Percentiles rank a stretch among this genome's conserved stretches.
Evolutionary conservation across 768 basidiomycete species (phyloP).

Genomic region (Steccherinum ochraceum): DNA sequence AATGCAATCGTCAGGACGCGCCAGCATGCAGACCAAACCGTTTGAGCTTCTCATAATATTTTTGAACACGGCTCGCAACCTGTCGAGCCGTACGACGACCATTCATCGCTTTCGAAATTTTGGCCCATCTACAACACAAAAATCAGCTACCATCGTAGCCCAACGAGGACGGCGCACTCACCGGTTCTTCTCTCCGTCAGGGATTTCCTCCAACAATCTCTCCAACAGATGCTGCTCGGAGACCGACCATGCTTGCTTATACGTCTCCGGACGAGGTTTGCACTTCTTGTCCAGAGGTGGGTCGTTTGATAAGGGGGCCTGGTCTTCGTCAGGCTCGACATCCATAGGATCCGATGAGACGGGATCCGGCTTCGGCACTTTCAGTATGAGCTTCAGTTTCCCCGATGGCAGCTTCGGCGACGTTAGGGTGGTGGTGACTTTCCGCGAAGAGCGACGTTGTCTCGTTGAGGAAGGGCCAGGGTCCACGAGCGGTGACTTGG

Average conservation of each 20-base stretch:
- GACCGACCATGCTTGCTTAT: slow-evolving; percentile 74
- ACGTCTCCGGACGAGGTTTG: slow-evolving; percentile 62
- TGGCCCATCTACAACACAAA: slow-evolving; percentile 52
- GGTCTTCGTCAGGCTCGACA: not conserved
- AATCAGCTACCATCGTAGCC: slow-evolving; percentile 6
- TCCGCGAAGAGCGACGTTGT: slow-evolving; percentile 8
- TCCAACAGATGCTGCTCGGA: slow-evolving; percentile 76
- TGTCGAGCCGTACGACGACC: slow-evolving; percentile 73
- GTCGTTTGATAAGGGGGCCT: not conserved
- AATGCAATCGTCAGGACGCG: not conserved
- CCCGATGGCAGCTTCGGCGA: not conserved
- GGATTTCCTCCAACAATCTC: slow-evolving; percentile 66
- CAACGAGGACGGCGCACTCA: slow-evolving; percentile 22
- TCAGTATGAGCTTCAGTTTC: not conserved
- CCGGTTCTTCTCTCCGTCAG: slow-evolving; percentile 73
- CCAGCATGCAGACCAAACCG: slow-evolving; percentile 53
- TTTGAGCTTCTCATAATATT: slow-evolving; percentile 82
- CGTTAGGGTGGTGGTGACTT: slow-evolving; percentile 1
- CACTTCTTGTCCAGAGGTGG: slow-evolving; percentile 15
- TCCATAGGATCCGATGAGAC: not conserved
- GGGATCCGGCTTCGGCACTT: not conserved
- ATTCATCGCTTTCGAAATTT: slow-evolving; percentile 78
- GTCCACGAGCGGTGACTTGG: not conserved
- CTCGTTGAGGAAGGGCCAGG: not conserved
- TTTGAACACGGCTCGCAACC: slow-evolving; percentile 86